Evolutionary conservation across 192 early-diverging fungal species (phyloP), one percentile per base, ranked within the genome.

Genomic region (Anaeromyces robustus): DNA sequence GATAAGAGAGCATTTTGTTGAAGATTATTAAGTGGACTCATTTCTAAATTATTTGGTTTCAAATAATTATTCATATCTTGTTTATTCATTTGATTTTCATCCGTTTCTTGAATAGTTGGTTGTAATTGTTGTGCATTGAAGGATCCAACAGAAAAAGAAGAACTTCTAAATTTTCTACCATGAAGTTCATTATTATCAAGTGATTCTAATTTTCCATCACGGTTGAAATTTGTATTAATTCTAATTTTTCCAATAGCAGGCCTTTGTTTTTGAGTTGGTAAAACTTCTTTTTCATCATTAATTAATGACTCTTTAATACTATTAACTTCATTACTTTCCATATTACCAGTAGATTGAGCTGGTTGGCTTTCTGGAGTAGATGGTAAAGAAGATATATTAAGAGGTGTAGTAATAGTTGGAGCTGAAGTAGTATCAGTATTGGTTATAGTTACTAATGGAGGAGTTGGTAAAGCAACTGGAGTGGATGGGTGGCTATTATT

Each of bases 141-240:
- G 26, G 89, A 79, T 16, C 85, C 90, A 28, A 92, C 83, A 12
- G 91, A 92, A 82, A 91, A 90, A 0, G 91, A 92, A 29, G 88
- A 83, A 83, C 90, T 92, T 39, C 91, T 85, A 30, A 88, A 90
- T 82, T 91, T 87, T 19, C 91, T 85, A 79, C 86, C 86, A 22
- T 86, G 84, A 17, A 87, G 85, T 79, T 90, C 84, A 89, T 82
- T 29, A 86, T 82, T 19, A 52, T 79, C 34, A 77, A 86, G 78
- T 77, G 32, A 29, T 86, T 88, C 43, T 79, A 82, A 29, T 84
- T 80, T 77, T 84, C 81, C 89, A 82, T 85, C 43, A 82, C 28
- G 26, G 37, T 81, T 37, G 29, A 30, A 68, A n/a, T 68, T 68
- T 1, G 52, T 68, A n/a, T 68, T 68, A n/a, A 68, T 68, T 68